phyloP scores from a whole-genome alignment of 805 yeast species.

The Candida endomychidarum region DNA sequence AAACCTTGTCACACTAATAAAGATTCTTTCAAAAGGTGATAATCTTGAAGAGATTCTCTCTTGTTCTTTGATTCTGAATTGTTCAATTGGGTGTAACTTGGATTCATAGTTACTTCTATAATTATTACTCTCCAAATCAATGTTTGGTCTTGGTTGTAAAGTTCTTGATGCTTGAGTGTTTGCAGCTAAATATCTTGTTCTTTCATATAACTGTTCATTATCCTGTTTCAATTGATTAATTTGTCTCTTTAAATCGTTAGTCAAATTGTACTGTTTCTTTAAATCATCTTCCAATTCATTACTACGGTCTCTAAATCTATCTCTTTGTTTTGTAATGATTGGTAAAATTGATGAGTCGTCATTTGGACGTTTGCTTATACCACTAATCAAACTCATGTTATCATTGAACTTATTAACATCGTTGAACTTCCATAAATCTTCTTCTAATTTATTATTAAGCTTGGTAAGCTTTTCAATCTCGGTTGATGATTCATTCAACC shows the following conservation, averaged over 20 bases:
- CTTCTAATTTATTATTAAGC: constrained; percentile 65
- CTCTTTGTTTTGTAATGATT: constrained; percentile 92
- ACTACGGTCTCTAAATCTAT: constrained; percentile 81
- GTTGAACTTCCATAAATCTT: constrained; percentile 65
- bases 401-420: constrained; percentile 48
- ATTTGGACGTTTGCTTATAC: constrained; percentile 27
- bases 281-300: constrained; percentile 81
- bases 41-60: constrained; percentile 70
- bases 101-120: constrained; percentile 70
- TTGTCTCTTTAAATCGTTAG: constrained; percentile 65
- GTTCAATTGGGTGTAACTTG: constrained; percentile 78
- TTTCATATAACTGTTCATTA: constrained; percentile 76
- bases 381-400: constrained; percentile 67
- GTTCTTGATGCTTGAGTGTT: constrained; percentile 25
- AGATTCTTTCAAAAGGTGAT: constrained; percentile 77
- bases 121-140: constrained; percentile 52
- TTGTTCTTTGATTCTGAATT: constrained; percentile 73
- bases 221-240: constrained; percentile 65
- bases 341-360: constrained; percentile 56
- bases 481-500: constrained; percentile 30
- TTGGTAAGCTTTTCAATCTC: constrained; percentile 44
- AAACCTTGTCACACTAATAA: constrained; percentile 67
- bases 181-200: constrained; percentile 64
- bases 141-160: constrained; percentile 32
- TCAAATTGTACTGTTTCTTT: constrained; percentile 52